Base-by-base conservation (phyloP, 2,329 filamentous ascomycete genomes). In the Fusarium tuaranense region DNA sequence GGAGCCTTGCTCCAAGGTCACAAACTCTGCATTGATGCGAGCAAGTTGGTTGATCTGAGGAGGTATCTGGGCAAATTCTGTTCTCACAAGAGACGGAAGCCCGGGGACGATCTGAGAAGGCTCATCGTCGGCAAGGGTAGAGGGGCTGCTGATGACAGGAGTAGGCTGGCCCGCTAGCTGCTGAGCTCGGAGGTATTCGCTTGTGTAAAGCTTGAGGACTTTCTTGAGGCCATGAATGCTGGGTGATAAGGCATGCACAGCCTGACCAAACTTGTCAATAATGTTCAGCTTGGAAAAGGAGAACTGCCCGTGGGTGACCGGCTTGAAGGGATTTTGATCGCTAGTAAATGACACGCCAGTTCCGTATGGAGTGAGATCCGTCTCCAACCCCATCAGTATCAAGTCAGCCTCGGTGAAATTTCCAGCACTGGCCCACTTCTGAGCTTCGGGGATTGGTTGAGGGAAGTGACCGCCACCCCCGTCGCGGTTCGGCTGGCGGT, bases 181-280 rank as follows among this genome's bases (percentile, higher is more conserved):
- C 69, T n/a, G n/a, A 61, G 5, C 51, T 68, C 41, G 38, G 0
- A 39, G 14, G 38, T 39, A 16, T 16, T 39, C 38, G 38, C 14
- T 39, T 7, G 38, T 39, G 38, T 34, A 34, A 14, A 34, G 10
- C 13, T 39, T 39, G 38, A 18, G 38, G 14, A 16, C 13, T 25
- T 22, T 72, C 71, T 30, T 81, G 78, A 13, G 10, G 13, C 32
- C 32, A 14, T 34, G 32, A 39, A 39, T 7, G 13, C 14, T 7
- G 13, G 38, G 38, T 8, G 38, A 16, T 16, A 39, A 2, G 38
- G 38, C 16, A 16, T 39, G 38, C 14, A 39, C 16, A 12, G 78
- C 77, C 58, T 87, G 86, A 1, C 86, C 86, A 55, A 88, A 88
- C 72, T 87, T 87, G 77, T 88, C 86, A 36, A 88, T 78, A 46